Percentiles rank a stretch among this genome's conserved stretches.
These are phyloP conservation scores for Eremomyces bilateralis DNA, from an alignment of 495 filamentous ascomycete species.

Conservation along the genomic window DNA sequence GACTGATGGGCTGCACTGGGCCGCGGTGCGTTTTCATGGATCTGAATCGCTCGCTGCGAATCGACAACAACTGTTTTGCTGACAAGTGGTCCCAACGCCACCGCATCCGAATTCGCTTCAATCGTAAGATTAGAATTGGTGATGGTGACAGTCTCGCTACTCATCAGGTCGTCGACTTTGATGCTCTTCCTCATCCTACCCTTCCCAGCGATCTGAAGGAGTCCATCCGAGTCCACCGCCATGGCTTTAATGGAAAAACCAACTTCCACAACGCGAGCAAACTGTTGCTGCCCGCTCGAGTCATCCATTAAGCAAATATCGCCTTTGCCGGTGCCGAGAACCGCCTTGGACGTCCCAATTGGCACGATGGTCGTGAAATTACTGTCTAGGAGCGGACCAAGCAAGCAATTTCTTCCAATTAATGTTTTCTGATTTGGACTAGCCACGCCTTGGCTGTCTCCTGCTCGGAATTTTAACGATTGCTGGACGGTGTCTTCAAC, in stretches of 20 bases:
- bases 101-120: neutral
- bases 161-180: conserved; percentile 6
- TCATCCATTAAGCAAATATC: conserved; percentile 69
- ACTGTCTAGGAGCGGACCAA: conserved; percentile 55
- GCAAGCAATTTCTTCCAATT: conserved; percentile 41
- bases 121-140: neutral
- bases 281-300: conserved; percentile 40
- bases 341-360: conserved; percentile 39
- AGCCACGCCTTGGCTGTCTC: conserved; percentile 21
- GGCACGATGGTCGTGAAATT: conserved; percentile 62
- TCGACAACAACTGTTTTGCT: conserved; percentile 29
- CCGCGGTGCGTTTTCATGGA: conserved; percentile 16
- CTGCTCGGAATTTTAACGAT: conserved; percentile 23
- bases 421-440: conserved; percentile 19
- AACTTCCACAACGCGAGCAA: conserved; percentile 37
- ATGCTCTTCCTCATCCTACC: conserved; percentile 8
- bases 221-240: conserved; percentile 11
- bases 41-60: conserved; percentile 30
- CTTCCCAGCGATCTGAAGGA: conserved; percentile 8
- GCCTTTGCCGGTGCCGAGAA: conserved; percentile 51
- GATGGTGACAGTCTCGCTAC: conserved; percentile 2
- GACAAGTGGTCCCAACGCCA: too few species aligned
- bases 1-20: too few species aligned
- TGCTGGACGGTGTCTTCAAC: conserved; percentile 36
- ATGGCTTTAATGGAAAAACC: conserved; percentile 39